Percentiles rank a stretch among this genome's conserved stretches.
Conservation (phyloP, 306 rosid genomes). For the Fagus sylvatica region DNA sequence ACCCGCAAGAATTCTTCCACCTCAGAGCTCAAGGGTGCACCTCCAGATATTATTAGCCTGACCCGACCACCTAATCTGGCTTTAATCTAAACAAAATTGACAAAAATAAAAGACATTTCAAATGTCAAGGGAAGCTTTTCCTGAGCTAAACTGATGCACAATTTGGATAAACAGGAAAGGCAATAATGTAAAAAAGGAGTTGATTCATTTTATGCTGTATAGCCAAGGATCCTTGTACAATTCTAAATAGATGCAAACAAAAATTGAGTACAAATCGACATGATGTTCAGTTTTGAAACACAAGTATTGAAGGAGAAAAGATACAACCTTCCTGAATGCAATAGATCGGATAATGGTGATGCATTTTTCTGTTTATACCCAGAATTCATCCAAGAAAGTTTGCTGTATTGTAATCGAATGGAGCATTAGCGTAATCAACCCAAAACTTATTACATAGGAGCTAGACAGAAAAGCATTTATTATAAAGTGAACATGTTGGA, state of each 20-base stretch:
- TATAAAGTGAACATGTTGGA: not conserved
- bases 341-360: slow-evolving; percentile 76
- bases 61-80: slow-evolving; percentile 75
- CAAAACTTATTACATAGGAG: slow-evolving; percentile 2
- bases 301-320: slow-evolving; percentile 5
- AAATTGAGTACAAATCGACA: not conserved
- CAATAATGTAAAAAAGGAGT: slow-evolving; percentile 2
- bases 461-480: not conserved
- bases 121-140: slow-evolving; percentile 16
- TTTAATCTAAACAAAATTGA: slow-evolving; percentile 45
- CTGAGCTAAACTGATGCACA: not conserved
- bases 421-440: not conserved
- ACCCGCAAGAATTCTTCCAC: slow-evolving; percentile 90
- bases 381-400: slow-evolving; percentile 76
- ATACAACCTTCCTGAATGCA: slow-evolving; percentile 78
- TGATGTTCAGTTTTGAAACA: not conserved
- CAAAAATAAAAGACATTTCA: not conserved
- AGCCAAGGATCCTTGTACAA: not conserved
- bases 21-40: slow-evolving; percentile 85
- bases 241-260: not conserved
- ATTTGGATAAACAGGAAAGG: not conserved
- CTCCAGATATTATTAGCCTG: slow-evolving; percentile 77
- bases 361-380: slow-evolving; percentile 71
- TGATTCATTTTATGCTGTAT: not conserved
- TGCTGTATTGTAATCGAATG: slow-evolving; percentile 42